Conservation (phyloP, 176 grass and related monocot species). For the Aegilops speltoides region DNA sequence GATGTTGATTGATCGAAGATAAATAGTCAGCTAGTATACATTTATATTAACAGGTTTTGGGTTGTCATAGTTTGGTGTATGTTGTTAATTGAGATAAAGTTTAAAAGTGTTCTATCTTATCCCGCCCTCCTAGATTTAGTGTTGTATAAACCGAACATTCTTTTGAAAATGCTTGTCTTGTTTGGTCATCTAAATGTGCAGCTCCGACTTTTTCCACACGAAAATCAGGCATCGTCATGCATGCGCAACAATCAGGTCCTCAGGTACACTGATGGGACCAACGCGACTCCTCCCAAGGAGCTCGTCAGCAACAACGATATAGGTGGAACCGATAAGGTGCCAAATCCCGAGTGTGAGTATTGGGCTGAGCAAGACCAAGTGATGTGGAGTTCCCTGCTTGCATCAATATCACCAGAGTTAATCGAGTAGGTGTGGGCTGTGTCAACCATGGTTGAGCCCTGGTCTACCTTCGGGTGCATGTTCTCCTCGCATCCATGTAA, state of each 20-base stretch:
- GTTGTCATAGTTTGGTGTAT: background rate
- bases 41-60: background rate
- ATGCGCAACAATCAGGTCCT: background rate
- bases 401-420: no score
- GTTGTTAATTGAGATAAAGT: background rate
- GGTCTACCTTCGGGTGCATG: no score
- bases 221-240: background rate
- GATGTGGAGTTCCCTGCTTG: no score
- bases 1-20: background rate
- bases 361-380: no score
- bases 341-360: no score
- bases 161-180: background rate
- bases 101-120: no score
- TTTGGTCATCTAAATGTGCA: background rate
- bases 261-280: background rate
- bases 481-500: no score
- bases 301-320: background rate
- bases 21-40: background rate
- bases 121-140: no score
- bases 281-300: background rate
- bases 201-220: no score
- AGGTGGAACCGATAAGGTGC: background rate
- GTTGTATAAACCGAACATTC: background rate
- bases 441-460: no score
- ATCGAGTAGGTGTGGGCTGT: no score